Conservation (phyloP, 495 filamentous ascomycete genomes). For the Trichoderma asperelloides region DNA sequence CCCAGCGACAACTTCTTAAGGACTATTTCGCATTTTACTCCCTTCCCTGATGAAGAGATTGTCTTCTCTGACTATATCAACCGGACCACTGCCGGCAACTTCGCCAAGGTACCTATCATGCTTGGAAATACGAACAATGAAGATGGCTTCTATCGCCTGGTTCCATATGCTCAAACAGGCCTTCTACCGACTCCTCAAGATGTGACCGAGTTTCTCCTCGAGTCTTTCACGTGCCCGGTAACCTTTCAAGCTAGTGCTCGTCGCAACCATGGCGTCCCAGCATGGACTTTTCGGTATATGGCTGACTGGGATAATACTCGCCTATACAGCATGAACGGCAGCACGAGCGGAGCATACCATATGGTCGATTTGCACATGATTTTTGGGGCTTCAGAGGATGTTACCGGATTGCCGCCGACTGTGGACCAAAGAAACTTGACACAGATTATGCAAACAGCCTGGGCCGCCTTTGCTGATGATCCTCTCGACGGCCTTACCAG, state of each 20-base stretch:
- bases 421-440: constrained; percentile 20
- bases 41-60: constrained; percentile 35
- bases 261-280: constrained; percentile 20
- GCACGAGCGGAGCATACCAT: constrained; percentile 41
- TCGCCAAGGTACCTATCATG: constrained; percentile 29
- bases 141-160: constrained; percentile 27
- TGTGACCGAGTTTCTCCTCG: constrained; percentile 24
- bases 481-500: neutral
- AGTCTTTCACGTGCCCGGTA: constrained; percentile 35
- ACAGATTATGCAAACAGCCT: constrained; percentile 30
- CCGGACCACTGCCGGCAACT: constrained; percentile 14
- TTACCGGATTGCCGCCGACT: constrained; percentile 27
- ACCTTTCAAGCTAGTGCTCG: constrained; percentile 21
- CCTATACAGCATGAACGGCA: constrained; percentile 23
- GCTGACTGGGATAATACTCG: constrained; percentile 35
- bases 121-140: constrained; percentile 40
- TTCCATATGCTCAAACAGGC: constrained; percentile 11
- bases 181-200: constrained; percentile 17
- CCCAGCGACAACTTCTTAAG: constrained; percentile 14
- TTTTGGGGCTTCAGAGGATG: constrained; percentile 32
- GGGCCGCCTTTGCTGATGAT: constrained; percentile 31
- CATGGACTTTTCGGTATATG: constrained; percentile 37
- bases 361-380: constrained; percentile 39
- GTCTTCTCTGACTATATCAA: constrained; percentile 35
- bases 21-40: constrained; percentile 30